phyloP scores from a whole-genome alignment of 2,329 filamentous ascomycete species.

The Ceratocystiopsis brevicomis region DNA sequence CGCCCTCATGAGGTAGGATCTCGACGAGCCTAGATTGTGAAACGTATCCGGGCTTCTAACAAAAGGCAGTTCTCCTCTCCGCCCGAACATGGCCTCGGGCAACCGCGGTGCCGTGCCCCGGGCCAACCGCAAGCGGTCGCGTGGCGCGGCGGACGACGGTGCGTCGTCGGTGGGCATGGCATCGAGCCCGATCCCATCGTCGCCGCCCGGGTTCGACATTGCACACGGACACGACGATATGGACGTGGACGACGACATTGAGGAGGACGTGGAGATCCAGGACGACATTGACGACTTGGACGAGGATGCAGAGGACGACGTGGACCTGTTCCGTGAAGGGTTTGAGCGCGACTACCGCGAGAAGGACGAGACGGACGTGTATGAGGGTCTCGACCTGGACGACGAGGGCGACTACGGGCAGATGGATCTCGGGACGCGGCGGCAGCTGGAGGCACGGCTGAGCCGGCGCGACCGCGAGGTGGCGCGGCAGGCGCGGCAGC shows the following conservation, averaged over 20 bases:
- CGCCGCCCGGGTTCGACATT: constrained; percentile 43
- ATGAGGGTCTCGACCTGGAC: constrained; percentile 55
- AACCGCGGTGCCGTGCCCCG: constrained; percentile 49
- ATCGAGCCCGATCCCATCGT: constrained; percentile 50
- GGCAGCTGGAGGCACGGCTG: constrained; percentile 53
- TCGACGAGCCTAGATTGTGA: too few species aligned
- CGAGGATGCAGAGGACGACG: constrained; percentile 62
- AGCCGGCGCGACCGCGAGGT: constrained; percentile 58
- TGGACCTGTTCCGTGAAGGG: constrained; percentile 59
- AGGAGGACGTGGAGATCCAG: constrained; percentile 53
- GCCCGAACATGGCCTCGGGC: constrained; percentile 61
- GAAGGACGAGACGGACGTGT: constrained; percentile 46
- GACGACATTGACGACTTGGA: constrained; percentile 62
- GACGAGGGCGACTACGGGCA: constrained; percentile 59
- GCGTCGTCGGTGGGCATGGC: constrained; percentile 30
- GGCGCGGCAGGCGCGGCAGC: constrained; percentile 36
- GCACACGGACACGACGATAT: constrained; percentile 45
- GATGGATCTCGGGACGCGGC: constrained; percentile 45
- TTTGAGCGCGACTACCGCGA: constrained; percentile 54
- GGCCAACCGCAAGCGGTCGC: constrained; percentile 35
- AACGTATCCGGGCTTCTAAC: too few species aligned
- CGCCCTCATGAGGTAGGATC: constrained; percentile 12
- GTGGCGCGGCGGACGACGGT: constrained; percentile 30
- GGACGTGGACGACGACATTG: constrained; percentile 46
- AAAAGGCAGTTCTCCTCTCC: constrained; percentile 69